A percentile compares a stretch with the other conserved stretches of the same genome.
phyloP scores from a whole-genome alignment of 1,284 basidiomycete species.

The Irpex sp. region DNA sequence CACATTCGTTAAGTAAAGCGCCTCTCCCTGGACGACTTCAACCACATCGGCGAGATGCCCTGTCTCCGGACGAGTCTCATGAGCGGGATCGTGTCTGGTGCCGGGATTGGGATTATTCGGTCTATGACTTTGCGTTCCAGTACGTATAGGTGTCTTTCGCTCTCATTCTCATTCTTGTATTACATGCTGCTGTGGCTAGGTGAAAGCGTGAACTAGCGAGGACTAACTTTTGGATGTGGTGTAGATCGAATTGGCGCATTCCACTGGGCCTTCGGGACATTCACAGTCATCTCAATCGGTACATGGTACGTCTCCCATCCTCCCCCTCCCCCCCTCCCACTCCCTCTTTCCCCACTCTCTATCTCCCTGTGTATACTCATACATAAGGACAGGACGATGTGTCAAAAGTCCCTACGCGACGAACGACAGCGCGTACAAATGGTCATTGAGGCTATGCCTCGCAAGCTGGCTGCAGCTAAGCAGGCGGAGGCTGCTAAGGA shows the following conservation, averaged over 20 bases:
- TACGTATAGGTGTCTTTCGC: conserved; percentile 26
- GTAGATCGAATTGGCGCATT: conserved; percentile 43
- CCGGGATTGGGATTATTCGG: conserved; percentile 55
- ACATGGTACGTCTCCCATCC: conserved; percentile 38
- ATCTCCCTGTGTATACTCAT: not conserved
- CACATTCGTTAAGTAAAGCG: conserved; percentile 37
- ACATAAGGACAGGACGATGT: conserved; percentile 50
- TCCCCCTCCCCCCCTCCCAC: too few species aligned
- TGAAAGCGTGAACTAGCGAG: too few species aligned
- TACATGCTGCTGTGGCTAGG: too few species aligned
- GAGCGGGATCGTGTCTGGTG: conserved; percentile 51
- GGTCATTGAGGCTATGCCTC: conserved; percentile 60
- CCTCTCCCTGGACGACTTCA: conserved; percentile 44
- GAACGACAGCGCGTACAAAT: conserved; percentile 54
- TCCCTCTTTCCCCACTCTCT: not conserved
- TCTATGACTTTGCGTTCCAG: conserved; percentile 41
- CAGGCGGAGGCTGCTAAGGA: conserved; percentile 26
- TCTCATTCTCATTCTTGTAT: too few species aligned
- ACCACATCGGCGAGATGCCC: conserved; percentile 53
- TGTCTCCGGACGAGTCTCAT: conserved; percentile 54
- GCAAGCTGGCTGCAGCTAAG: conserved; percentile 39
- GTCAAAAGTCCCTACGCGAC: conserved; percentile 48
- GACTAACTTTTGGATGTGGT: too few species aligned
- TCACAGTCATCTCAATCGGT: conserved; percentile 47
- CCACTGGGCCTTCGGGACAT: conserved; percentile 56